Percentiles rank a stretch among this genome's conserved stretches.
phyloP scores from a whole-genome alignment of 2,329 filamentous ascomycete species.

The Nigrograna mackinnonii region DNA sequence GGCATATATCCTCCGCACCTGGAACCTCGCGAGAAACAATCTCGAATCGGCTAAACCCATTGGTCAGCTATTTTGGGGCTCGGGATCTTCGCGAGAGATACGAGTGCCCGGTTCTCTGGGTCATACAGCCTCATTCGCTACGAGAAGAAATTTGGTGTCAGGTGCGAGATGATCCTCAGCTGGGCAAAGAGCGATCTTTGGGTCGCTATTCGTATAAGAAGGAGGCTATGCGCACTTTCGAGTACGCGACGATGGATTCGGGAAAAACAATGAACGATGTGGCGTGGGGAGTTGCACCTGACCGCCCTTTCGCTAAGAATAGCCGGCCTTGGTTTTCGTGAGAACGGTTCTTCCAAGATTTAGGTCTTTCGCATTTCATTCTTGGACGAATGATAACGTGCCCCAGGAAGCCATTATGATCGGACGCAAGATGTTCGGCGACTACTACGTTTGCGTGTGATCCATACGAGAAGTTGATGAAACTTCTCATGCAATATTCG shows the following conservation, averaged over 20 bases:
- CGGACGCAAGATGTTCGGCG: too few relatives aligned
- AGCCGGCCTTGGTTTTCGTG: too few relatives aligned
- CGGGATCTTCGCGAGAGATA: neutral
- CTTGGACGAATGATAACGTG: too few relatives aligned
- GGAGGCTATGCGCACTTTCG: neutral
- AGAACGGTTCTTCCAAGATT: too few relatives aligned
- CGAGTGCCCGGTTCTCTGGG: neutral
- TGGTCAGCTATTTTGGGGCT: neutral
- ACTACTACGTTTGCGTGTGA: too few relatives aligned
- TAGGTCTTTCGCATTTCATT: too few relatives aligned
- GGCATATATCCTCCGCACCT: neutral
- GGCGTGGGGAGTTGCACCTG: too few relatives aligned
- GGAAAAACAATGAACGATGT: too few relatives aligned
- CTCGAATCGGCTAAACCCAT: neutral
- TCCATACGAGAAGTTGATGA: too few relatives aligned
- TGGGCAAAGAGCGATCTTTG: neutral
- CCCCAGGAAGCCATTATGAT: too few relatives aligned
- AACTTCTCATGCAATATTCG: too few relatives aligned
- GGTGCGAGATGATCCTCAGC: neutral
- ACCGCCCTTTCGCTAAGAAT: too few relatives aligned
- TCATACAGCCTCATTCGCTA: neutral
- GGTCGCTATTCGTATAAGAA: neutral
- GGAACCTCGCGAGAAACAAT: neutral
- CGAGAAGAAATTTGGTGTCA: neutral
- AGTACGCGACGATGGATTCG: neutral